Evolutionary conservation across 495 filamentous ascomycete genomes (phyloP).

Genomic region (Xylaria scruposa): DNA sequence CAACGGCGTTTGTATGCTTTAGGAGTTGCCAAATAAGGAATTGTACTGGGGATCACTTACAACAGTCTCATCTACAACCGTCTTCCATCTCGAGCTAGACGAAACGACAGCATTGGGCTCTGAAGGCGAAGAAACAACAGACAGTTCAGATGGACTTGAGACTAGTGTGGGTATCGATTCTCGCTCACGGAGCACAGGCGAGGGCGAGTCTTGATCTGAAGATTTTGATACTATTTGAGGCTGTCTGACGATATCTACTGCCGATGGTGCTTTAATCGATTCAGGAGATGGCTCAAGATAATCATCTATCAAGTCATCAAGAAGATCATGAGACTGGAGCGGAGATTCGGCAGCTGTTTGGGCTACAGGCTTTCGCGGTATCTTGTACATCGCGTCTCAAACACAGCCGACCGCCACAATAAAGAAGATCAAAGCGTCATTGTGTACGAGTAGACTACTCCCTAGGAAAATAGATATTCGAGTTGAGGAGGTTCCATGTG

Average conservation of each 20-base stretch:
- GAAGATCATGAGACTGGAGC: constrained; percentile 20
- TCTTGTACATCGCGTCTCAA: constrained; percentile 4
- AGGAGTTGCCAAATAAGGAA: neutral
- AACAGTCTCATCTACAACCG: constrained; percentile 61
- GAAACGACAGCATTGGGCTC: neutral
- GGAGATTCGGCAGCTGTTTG: neutral
- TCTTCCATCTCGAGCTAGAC: constrained; percentile 45
- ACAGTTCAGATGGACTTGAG: constrained; percentile 33
- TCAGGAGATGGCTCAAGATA: constrained; percentile 33
- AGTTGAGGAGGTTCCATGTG: neutral
- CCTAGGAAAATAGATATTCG: neutral
- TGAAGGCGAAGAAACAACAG: constrained; percentile 22
- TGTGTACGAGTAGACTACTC: neutral
- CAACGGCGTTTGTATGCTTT: neutral
- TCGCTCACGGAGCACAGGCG: neutral
- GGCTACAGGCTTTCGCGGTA: constrained; percentile 12
- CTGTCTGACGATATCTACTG: constrained; percentile 18
- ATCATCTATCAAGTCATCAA: constrained; percentile 37
- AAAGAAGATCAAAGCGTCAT: neutral
- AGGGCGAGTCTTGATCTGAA: neutral
- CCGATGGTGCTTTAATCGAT: constrained; percentile 14
- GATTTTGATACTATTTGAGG: neutral
- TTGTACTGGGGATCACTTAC: neutral
- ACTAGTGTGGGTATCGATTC: constrained; percentile 20
- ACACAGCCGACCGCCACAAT: neutral